Percentiles rank a stretch among this genome's conserved stretches.
These are phyloP conservation scores for Boletales sp. DNA, from an alignment of 768 basidiomycete species.

Conservation along the genomic window DNA sequence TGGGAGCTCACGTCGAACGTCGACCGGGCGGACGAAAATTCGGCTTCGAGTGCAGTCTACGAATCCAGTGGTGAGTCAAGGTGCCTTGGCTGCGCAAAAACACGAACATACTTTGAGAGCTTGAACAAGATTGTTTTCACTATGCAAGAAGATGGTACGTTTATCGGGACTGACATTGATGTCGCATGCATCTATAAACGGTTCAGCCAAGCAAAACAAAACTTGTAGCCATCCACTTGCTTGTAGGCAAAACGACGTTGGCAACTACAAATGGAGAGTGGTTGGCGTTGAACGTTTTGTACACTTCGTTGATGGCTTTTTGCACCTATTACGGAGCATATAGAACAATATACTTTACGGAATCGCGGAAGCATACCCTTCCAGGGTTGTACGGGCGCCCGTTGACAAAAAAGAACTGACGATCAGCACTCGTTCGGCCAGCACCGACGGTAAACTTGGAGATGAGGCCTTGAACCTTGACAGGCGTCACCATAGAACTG, in stretches of 20 bases:
- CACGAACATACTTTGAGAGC: constrained; percentile 62
- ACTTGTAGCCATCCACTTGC: constrained; percentile 37
- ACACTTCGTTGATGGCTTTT: constrained; percentile 4
- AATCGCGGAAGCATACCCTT: not conserved
- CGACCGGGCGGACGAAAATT: constrained; percentile 68
- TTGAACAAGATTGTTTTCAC: constrained; percentile 74
- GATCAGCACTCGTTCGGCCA: constrained; percentile 74
- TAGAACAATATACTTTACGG: not conserved
- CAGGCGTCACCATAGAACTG: constrained; percentile 30
- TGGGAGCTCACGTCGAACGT: constrained; percentile 55
- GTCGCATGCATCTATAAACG: constrained; percentile 65
- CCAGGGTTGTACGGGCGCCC: constrained; percentile 66
- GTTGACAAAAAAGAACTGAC: constrained; percentile 93
- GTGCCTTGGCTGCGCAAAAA: not conserved
- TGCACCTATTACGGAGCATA: not conserved
- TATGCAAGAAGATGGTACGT: constrained; percentile 88
- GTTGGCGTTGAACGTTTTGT: constrained; percentile 2
- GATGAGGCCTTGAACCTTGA: constrained; percentile 72
- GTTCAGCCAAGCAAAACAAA: not conserved
- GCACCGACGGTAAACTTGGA: constrained; percentile 76
- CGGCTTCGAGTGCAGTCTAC: constrained; percentile 62
- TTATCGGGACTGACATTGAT: constrained; percentile 98
- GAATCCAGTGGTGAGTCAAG: not conserved
- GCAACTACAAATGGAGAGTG: constrained; percentile 48
- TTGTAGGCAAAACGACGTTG: constrained; percentile 56